Base-by-base conservation (phyloP, 208 protist genomes). In the Phytomonas sp. region DNA sequence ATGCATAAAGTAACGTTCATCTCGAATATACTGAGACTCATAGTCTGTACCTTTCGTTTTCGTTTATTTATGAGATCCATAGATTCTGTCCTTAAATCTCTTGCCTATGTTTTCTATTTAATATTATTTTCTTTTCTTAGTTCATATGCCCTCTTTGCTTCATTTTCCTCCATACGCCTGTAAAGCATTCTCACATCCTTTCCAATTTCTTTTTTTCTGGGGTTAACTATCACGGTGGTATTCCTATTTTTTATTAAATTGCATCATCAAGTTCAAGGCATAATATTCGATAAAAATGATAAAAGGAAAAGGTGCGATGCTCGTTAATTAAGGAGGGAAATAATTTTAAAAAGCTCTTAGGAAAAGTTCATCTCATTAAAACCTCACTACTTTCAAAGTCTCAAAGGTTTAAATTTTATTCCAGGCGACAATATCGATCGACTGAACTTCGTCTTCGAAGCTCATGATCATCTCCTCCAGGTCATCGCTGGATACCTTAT, bases 381-480 rank as follows among this genome's bases (percentile, higher is more conserved):
- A 33, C 29, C 9, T 60, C 68, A 66, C 40, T 23, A 56, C 46
- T 56, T 56, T 7, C 13, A 56, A 56, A 23, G 46, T 26, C 46
- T 26, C 20, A 56, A 34, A 23, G 31, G 23, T 43, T 97, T 97
- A 98, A 61, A 98, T 86, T 83, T 98, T 98, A 82, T 98, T 98
- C 93, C 96, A 98, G 64, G 95, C 91, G 40, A 93, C 92, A 78
- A 98, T 94, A 78, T 98, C 95, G 76, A 98, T 90, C 66, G 87
- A 96, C 88, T 98, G 97, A 36, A 98, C 95, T 68, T 97, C 83
- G 46, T 98, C 93, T 82, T 97, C 95, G 68, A 97, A 93, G 61
- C 70, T 79, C 72, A 83, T 86, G 81, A 98, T 97, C 76, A 92
- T 67, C 30, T 98, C 96, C 80, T 97, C 89, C 67, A 98, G 77